Evolutionary conservation across 2,329 filamentous ascomycete genomes (phyloP), one percentile per base, ranked within the genome.

Genomic region (Thermoascus crustaceus): DNA sequence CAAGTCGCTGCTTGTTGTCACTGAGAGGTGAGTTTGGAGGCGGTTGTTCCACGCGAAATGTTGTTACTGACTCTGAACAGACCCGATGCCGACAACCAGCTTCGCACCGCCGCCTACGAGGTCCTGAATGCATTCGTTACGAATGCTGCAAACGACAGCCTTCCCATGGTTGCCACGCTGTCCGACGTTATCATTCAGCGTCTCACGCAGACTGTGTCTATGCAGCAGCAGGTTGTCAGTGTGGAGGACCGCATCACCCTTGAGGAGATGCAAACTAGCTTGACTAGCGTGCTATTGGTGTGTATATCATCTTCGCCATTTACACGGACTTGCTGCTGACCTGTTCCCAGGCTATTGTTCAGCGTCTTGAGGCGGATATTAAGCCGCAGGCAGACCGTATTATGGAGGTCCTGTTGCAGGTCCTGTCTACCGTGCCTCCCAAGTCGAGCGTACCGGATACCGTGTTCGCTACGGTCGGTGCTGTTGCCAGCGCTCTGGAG

Each of bases 191-290:
- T 95, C 46, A 76, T 98, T 42, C 83, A 93, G 67, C 84, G 91
- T 40, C 72, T 98, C 18, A 85, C 94, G 66, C 83, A 86, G 60
- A 95, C 91, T 0, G 72, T 96, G 35, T 80, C 82, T 21, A 79
- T 98, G 66, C 87, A 94, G 62, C 73, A 76, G 50, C 91, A 98
- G 67, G 86, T 96, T 40, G 88, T 96, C 49, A 95, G 88, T 56
- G 85, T 95, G 18, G 91, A 98, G 63, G 91, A 98, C 65, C 89
- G 82, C 63, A 86, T 96, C 47, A 93, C 85, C 4, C 74, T 98
- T 3, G 88, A 96, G 59, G 91, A 98, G 64, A 94, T 98, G 76
- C 91, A 96, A 68, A 95, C 88, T 34, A 95, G 88, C 61, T 73
- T 98, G 54, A 82, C 81, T 60, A 93, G 85, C 35, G 91, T 96